phyloP scores from a whole-genome alignment of 208 protist species.

The Leishmania turanica region DNA sequence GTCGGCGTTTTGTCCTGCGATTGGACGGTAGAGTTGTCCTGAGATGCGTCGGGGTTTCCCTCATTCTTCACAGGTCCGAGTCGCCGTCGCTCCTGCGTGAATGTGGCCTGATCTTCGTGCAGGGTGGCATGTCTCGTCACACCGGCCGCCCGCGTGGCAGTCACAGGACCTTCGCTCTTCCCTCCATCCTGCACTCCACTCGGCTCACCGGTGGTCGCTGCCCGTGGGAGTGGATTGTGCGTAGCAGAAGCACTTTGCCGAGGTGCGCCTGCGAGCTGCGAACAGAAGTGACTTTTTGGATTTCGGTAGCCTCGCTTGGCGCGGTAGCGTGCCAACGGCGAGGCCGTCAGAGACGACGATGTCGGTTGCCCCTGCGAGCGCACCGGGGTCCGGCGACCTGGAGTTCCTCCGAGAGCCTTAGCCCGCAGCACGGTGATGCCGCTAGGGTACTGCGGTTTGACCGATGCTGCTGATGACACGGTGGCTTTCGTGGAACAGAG shows the following conservation, averaged over 20 bases:
- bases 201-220: background rate
- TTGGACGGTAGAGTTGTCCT: background rate
- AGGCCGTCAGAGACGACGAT: conserved; percentile 1
- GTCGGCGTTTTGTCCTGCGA: background rate
- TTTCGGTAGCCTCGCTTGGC: conserved; percentile 12
- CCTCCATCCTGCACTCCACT: background rate
- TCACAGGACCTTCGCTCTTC: too few species aligned
- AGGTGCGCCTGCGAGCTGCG: background rate
- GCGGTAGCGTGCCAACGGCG: conserved; percentile 17
- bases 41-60: background rate
- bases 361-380: background rate
- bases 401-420: background rate
- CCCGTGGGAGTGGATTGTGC: background rate
- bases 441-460: background rate
- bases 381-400: background rate
- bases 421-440: background rate
- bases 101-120: background rate
- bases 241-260: background rate
- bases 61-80: background rate
- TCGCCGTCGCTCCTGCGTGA: background rate
- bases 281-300: background rate
- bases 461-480: background rate
- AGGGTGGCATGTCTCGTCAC: background rate
- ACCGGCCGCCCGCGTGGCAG: background rate
- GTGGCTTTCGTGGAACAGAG: background rate